Conservation (phyloP, 2,329 filamentous ascomycete species). For the Simplicillium aogashimaense region DNA sequence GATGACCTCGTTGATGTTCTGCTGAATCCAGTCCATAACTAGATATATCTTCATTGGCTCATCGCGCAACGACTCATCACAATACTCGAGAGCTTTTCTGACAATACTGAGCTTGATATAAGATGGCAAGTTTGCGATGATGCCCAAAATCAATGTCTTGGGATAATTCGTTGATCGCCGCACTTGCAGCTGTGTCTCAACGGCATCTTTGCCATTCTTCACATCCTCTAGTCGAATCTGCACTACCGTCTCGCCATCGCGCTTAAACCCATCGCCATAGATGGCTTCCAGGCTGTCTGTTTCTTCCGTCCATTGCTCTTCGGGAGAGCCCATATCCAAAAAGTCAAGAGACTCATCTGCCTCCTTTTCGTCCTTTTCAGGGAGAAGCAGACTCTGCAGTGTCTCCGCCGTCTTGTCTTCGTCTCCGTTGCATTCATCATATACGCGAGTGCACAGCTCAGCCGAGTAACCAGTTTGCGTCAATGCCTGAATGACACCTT, state of each 20-base stretch:
- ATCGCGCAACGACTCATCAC: conserved; percentile 60
- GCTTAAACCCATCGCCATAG: conserved; percentile 63
- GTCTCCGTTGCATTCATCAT: conserved; percentile 60
- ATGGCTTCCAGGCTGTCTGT: conserved; percentile 76
- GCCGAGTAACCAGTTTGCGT: conserved; percentile 73
- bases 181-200: conserved; percentile 53
- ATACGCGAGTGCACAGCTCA: conserved; percentile 71
- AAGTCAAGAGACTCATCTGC: conserved; percentile 31
- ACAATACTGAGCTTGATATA: conserved; percentile 89
- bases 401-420: conserved; percentile 69
- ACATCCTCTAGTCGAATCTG: conserved; percentile 56
- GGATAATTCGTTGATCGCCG: conserved; percentile 70
- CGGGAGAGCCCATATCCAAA: conserved; percentile 37
- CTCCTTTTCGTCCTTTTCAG: conserved; percentile 6
- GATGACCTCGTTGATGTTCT: conserved; percentile 72
- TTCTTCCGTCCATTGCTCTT: conserved; percentile 76
- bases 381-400: conserved; percentile 50
- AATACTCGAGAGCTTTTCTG: conserved; percentile 63
- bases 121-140: conserved; percentile 66
- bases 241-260: conserved; percentile 53
- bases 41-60: conserved; percentile 87
- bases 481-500: conserved; percentile 74
- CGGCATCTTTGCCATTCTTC: conserved; percentile 37
- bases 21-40: conserved; percentile 83
- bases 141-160: conserved; percentile 54